Evolutionary conservation across 768 basidiomycete species (phyloP).

Genomic region (Pleurotus tuoliensis): DNA sequence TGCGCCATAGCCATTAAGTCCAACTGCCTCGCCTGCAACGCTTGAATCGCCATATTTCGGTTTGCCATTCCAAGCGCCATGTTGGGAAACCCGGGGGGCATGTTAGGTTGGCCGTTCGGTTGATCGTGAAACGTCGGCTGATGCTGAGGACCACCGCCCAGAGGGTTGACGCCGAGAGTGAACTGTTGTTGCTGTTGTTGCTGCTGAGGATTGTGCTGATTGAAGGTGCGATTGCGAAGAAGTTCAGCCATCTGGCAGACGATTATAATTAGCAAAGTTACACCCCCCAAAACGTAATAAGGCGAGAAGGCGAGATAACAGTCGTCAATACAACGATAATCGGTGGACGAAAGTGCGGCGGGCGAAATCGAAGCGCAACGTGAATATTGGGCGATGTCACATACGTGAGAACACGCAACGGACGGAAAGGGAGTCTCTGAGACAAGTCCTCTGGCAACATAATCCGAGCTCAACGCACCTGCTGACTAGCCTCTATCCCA

Average conservation of each 20-base stretch:
- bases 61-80: constrained; percentile 27
- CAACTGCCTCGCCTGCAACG: constrained; percentile 36
- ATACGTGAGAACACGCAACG: constrained; percentile 1
- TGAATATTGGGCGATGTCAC: background rate
- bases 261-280: constrained; percentile 7
- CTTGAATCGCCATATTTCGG: constrained; percentile 21
- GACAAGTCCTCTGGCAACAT: constrained; percentile 1
- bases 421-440: background rate
- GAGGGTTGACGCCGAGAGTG: constrained; percentile 32
- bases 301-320: constrained; percentile 7
- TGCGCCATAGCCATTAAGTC: constrained; percentile 43
- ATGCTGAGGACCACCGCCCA: constrained; percentile 29
- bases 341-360: constrained; percentile 6
- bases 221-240: constrained; percentile 18
- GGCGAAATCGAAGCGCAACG: constrained; percentile 6
- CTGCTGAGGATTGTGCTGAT: constrained; percentile 16
- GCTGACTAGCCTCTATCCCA: constrained; percentile 35
- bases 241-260: constrained; percentile 23
- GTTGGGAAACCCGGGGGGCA: constrained; percentile 33
- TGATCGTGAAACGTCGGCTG: constrained; percentile 33
- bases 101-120: constrained; percentile 23
- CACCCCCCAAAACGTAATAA: constrained; percentile 9
- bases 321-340: constrained; percentile 19
- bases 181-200: constrained; percentile 45
- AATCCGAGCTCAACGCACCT: constrained; percentile 36